phyloP scores from a whole-genome alignment of 2,329 filamentous ascomycete genomes.

The Canariomyces notabilis region DNA sequence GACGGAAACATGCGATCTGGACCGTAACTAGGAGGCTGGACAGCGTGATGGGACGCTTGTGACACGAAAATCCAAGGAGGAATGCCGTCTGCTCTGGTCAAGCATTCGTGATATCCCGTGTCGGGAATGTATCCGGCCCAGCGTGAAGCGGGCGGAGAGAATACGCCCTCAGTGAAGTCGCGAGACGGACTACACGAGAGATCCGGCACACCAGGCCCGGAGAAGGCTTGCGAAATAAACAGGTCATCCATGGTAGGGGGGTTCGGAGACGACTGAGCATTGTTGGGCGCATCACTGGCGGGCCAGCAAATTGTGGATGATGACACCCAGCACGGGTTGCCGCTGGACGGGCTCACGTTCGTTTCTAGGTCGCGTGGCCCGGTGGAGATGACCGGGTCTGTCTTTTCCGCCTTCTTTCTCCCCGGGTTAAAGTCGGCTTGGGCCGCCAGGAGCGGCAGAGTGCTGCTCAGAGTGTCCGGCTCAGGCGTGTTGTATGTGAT shows the following conservation, averaged over 20 bases:
- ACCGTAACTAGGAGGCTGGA: background rate
- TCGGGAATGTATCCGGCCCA: background rate
- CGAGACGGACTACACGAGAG: background rate
- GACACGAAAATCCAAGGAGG: background rate
- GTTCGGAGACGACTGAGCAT: background rate
- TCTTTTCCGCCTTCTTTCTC: background rate
- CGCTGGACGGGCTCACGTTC: background rate
- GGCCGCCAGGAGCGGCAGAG: background rate
- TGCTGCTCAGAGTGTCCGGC: background rate
- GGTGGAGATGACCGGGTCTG: background rate
- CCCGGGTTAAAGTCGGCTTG: background rate
- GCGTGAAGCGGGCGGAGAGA: background rate
- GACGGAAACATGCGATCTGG: background rate
- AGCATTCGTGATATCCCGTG: background rate
- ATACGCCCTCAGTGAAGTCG: background rate
- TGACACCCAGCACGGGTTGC: background rate
- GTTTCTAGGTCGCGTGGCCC: background rate
- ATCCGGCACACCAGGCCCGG: background rate
- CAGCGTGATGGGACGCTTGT: background rate
- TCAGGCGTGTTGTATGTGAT: slow-evolving; percentile 17
- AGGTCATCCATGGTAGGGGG: background rate
- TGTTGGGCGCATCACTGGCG: background rate
- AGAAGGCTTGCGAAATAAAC: background rate
- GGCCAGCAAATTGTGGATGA: background rate
- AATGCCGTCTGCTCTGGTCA: background rate